Percentiles rank a stretch among this genome's conserved stretches.
Evolutionary conservation across 139 green algal species (phyloP).

Genomic region (Spirogloea muscicola): DNA sequence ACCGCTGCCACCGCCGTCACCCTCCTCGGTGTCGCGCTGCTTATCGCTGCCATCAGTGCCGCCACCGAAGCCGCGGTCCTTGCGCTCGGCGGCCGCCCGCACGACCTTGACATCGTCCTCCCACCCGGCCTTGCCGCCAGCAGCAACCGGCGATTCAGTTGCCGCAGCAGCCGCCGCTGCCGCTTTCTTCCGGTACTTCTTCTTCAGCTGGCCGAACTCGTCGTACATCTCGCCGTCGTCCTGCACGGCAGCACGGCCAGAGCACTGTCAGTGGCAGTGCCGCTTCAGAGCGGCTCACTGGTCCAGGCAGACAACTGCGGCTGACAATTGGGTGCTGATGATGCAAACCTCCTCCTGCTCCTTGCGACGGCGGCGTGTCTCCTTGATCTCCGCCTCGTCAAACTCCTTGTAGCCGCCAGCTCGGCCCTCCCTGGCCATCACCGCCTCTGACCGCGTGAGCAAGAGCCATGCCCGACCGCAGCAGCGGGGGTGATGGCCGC

Average conservation of each 20-base stretch:
- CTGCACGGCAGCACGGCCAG: too few relatives aligned
- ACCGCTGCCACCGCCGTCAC: neutral
- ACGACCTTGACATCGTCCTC: too few relatives aligned
- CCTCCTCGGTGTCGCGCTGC: neutral
- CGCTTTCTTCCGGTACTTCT: constrained; percentile 51
- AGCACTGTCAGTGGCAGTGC: too few relatives aligned
- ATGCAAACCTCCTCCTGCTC: constrained; percentile 50
- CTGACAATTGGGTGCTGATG: too few relatives aligned
- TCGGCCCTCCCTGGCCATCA: constrained; percentile 42
- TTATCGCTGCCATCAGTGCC: neutral
- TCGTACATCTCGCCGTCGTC: constrained; percentile 52
- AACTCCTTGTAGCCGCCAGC: constrained; percentile 54
- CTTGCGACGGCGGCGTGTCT: constrained; percentile 37
- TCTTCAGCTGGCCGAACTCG: constrained; percentile 56
- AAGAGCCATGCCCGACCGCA: too few relatives aligned
- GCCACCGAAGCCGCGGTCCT: too few relatives aligned
- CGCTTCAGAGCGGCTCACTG: too few relatives aligned
- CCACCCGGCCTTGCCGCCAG: neutral
- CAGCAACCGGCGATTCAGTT: neutral
- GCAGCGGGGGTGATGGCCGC: too few relatives aligned
- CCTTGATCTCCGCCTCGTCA: constrained; percentile 47
- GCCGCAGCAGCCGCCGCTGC: neutral
- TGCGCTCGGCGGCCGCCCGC: neutral
- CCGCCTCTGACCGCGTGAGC: too few relatives aligned
- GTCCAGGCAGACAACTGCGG: too few relatives aligned